Evolutionary conservation across 2,329 filamentous ascomycete species (phyloP), one percentile per base, ranked within the genome.

Genomic region (Hypoxylon sp.): DNA sequence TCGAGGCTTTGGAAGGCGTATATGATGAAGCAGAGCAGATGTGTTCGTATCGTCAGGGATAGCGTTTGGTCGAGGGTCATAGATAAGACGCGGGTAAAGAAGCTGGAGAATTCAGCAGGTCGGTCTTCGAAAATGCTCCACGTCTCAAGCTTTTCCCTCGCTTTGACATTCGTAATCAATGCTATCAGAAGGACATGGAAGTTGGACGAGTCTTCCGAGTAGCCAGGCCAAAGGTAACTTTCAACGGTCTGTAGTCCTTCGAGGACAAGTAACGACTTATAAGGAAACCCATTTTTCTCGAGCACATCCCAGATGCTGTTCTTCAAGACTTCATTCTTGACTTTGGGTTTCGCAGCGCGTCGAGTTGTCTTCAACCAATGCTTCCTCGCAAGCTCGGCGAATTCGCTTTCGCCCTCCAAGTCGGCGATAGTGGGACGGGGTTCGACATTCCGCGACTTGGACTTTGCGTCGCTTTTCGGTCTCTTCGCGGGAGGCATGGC

Each of bases 151-250:
- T 91, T 90, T 76, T 98, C 94, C 69, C 92, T 88, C 73, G 90
- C 87, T 81, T 97, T 98, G 62, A 94, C 89, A 76, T 94, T 97
- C 67, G 91, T 86, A 72, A 99, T 89, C 66, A 97, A 79, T 15
- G 91, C 91, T 73, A 98, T 88, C 65, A 99, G 83, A 32, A 98
- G 82, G 56, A 97, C 90, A 76, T 99, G 94, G 73, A 93, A 90
- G 76, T 99, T 96, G 30, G 94, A 97, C 3, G 93, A 88, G 72
- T 95, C 89, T 68, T 97, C 92, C 11, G 86, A 89, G 76, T 96
- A 99, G 53, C 91, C 92, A 47, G 95, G 95, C 95, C 95, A 99
- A 26, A 99, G 85, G 75, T 97, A 98, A 74, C 92, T 91, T 77
- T 99, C 95, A 62, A 99, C 80, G 43, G 94, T 88, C 80, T 97